A percentile compares a stretch with the other conserved stretches of the same genome.
These are phyloP conservation scores for Monilinia aucupariae DNA, from an alignment of 2,329 filamentous ascomycete genomes.

Conservation along the genomic window DNA sequence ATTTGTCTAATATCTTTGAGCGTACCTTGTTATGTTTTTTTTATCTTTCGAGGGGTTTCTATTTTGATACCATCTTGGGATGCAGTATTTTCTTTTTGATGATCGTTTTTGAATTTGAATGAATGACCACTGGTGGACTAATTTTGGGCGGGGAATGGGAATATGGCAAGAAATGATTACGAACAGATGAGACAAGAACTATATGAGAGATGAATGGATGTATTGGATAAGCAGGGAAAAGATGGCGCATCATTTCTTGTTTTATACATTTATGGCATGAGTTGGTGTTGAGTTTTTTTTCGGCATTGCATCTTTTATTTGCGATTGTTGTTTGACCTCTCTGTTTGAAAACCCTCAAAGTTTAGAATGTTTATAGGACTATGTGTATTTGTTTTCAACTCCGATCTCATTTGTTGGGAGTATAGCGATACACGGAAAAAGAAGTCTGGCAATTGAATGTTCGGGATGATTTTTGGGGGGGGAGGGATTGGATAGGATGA, in stretches of 20 bases:
- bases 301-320: slow-evolving; percentile 1
- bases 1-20: slow-evolving; percentile 2
- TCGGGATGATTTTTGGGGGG: neutral
- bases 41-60: neutral
- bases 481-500: neutral
- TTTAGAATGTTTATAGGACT: slow-evolving; percentile 9
- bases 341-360: neutral
- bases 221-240: slow-evolving; percentile 3
- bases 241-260: slow-evolving; percentile 11
- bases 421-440: neutral
- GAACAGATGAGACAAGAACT: slow-evolving; percentile 11
- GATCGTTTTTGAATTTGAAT: neutral
- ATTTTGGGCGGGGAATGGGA: neutral
- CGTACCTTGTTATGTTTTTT: neutral
- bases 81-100: neutral
- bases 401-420: neutral
- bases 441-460: neutral
- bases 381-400: slow-evolving; percentile 9
- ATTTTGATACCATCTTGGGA: slow-evolving; percentile 14
- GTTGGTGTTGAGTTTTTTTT: neutral
- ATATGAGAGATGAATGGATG: neutral
- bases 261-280: slow-evolving; percentile 6
- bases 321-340: neutral
- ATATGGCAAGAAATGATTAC: slow-evolving; percentile 2
- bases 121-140: too few relatives aligned